These are phyloP conservation scores for Candida qinlingensis DNA, from an alignment of 805 yeast species.

Conservation along the genomic window DNA sequence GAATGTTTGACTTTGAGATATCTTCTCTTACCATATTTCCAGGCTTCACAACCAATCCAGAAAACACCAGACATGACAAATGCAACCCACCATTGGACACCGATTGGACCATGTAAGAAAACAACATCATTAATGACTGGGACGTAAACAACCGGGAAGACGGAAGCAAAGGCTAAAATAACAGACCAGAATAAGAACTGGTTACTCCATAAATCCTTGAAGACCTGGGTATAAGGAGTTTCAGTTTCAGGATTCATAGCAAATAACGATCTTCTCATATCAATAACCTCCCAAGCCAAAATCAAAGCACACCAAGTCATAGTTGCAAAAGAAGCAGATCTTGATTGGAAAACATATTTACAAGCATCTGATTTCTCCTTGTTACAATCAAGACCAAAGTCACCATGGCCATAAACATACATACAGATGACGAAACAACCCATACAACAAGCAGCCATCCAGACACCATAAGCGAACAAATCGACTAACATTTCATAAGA, in stretches of 20 bases:
- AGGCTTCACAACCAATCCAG: constrained; percentile 55
- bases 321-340: constrained; percentile 72
- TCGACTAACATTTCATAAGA: constrained; percentile 64
- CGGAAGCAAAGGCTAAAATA: constrained; percentile 58
- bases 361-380: constrained; percentile 42
- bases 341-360: constrained; percentile 60
- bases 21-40: constrained; percentile 61
- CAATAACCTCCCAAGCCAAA: constrained; percentile 81
- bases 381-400: constrained; percentile 65
- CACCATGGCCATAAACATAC: constrained; percentile 60
- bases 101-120: constrained; percentile 65
- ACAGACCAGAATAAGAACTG: constrained; percentile 81
- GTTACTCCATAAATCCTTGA: constrained; percentile 64
- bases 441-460: constrained; percentile 69
- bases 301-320: constrained; percentile 79
- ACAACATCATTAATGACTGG: constrained; percentile 82
- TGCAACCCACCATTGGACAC: constrained; percentile 78
- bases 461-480: constrained; percentile 65
- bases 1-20: constrained; percentile 40
- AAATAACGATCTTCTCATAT: constrained; percentile 64
- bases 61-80: constrained; percentile 54
- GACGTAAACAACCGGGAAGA: constrained; percentile 79
- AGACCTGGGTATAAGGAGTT: constrained; percentile 54
- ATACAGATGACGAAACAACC: constrained; percentile 58
- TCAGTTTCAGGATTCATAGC: constrained; percentile 62